Evolutionary conservation across 2,329 filamentous ascomycete genomes (phyloP).

Genomic region (Zymoseptoria tritici): DNA sequence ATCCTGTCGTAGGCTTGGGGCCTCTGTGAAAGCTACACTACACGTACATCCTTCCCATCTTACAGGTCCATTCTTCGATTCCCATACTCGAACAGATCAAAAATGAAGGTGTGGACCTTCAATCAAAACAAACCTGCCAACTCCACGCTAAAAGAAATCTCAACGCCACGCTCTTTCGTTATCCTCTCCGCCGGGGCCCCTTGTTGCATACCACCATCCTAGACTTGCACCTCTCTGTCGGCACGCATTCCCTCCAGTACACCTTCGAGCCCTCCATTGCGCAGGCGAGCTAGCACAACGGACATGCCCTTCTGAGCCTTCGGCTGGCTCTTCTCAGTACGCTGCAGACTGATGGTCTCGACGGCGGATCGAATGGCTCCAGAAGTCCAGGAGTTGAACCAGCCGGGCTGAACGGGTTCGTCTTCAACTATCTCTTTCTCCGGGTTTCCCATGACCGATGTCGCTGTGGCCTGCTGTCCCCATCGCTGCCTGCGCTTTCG

Average conservation of each 20-base stretch:
- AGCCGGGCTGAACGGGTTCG: slow-evolving; percentile 45
- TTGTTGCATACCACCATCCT: background rate
- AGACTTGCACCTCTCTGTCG: slow-evolving; percentile 37
- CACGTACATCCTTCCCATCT: slow-evolving; percentile 3
- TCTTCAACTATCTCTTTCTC: slow-evolving; percentile 32
- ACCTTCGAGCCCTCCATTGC: slow-evolving; percentile 58
- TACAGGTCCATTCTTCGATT: background rate
- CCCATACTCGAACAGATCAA: background rate
- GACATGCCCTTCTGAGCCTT: slow-evolving; percentile 80
- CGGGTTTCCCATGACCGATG: slow-evolving; percentile 30
- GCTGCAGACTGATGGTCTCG: slow-evolving; percentile 68
- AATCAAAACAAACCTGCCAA: slow-evolving; percentile 6
- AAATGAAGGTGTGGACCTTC: background rate
- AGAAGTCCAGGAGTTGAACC: slow-evolving; percentile 58
- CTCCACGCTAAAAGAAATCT: slow-evolving; percentile 8
- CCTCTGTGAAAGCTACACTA: slow-evolving; percentile 6
- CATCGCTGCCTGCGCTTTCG: slow-evolving; percentile 44
- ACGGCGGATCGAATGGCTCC: slow-evolving; percentile 71
- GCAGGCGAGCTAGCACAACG: slow-evolving; percentile 65
- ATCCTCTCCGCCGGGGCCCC: background rate
- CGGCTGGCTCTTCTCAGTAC: slow-evolving; percentile 68
- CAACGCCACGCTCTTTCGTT: background rate
- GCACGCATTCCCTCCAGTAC: slow-evolving; percentile 65
- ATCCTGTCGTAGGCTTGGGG: slow-evolving; percentile 14
- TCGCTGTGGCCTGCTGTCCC: slow-evolving; percentile 33